Percentiles rank a stretch among this genome's conserved stretches.
These are phyloP conservation scores for Cinchona pubescens DNA, from an alignment of 257 asterid species.

Conservation along the genomic window DNA sequence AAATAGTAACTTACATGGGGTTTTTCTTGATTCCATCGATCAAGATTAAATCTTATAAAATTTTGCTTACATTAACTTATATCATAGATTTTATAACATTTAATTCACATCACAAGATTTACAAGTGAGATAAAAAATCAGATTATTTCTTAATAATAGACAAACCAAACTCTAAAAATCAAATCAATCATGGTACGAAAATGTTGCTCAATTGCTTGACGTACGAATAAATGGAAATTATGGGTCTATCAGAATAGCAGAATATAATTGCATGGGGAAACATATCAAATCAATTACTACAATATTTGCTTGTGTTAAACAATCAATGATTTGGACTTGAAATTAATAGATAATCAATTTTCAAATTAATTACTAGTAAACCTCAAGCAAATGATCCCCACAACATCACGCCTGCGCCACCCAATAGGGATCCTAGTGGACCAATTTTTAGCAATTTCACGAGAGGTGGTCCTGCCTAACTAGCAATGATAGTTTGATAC, in stretches of 20 bases:
- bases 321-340: constrained; percentile 23
- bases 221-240: background rate
- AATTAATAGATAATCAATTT: constrained; percentile 19
- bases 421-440: constrained; percentile 29
- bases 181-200: background rate
- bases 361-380: constrained; percentile 20
- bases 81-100: too few relatives aligned
- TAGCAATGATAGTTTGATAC: constrained; percentile 35
- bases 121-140: too few relatives aligned
- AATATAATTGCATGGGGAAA: background rate
- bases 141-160: too few relatives aligned
- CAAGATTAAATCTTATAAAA: too few relatives aligned
- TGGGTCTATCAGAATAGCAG: background rate
- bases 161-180: background rate
- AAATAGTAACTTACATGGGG: too few relatives aligned
- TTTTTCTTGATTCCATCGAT: too few relatives aligned
- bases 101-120: too few relatives aligned
- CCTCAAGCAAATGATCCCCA: constrained; percentile 25
- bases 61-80: too few relatives aligned
- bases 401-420: constrained; percentile 36
- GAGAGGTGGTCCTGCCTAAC: constrained; percentile 30
- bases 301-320: constrained; percentile 23
- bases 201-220: background rate
- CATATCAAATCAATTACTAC: background rate
- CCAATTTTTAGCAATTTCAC: constrained; percentile 14